phyloP scores from a whole-genome alignment of 805 yeast species.

The Zygosaccharomyces gambellarensis region DNA sequence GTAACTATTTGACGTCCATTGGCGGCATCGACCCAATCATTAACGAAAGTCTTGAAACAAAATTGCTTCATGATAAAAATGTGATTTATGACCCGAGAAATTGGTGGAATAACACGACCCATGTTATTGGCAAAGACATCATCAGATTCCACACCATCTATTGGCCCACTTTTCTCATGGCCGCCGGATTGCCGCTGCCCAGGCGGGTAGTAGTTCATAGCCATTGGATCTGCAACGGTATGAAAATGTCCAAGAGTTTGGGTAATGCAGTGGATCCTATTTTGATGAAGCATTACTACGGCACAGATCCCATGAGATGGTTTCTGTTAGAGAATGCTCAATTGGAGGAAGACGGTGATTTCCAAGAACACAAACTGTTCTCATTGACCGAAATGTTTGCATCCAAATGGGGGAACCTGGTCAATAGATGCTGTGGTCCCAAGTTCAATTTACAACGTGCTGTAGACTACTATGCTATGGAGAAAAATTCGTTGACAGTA shows the following conservation, averaged over 20 bases:
- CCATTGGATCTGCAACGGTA: conserved; percentile 88
- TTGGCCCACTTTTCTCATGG: conserved; percentile 91
- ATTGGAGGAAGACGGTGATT: conserved; percentile 74
- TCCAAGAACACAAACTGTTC: conserved; percentile 52
- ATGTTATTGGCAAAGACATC: conserved; percentile 90
- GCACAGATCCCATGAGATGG: conserved; percentile 68
- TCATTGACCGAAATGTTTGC: conserved; percentile 59
- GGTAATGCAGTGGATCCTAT: conserved; percentile 95
- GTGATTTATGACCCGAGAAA: conserved; percentile 7
- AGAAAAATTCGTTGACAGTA: conserved; percentile 17
- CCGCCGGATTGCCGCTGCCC: conserved; percentile 71
- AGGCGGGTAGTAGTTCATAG: conserved; percentile 79
- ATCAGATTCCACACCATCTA: conserved; percentile 81
- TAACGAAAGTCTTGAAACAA: conserved; percentile 19
- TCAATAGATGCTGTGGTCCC: conserved; percentile 66
- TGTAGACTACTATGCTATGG: conserved; percentile 21
- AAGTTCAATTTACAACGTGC: conserved; percentile 57
- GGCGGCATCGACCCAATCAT: conserved; percentile 46
- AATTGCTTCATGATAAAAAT: conserved; percentile 1
- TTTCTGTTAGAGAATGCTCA: conserved; percentile 72
- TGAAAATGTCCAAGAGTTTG: conserved; percentile 87
- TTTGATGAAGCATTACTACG: conserved; percentile 56
- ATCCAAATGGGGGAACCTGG: conserved; percentile 78
- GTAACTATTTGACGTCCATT: conserved; percentile 73
- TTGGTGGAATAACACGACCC: conserved; percentile 47